These are phyloP conservation scores for Ophiosphaerella narmari DNA, from an alignment of 2,329 filamentous ascomycete species.

Conservation along the genomic window DNA sequence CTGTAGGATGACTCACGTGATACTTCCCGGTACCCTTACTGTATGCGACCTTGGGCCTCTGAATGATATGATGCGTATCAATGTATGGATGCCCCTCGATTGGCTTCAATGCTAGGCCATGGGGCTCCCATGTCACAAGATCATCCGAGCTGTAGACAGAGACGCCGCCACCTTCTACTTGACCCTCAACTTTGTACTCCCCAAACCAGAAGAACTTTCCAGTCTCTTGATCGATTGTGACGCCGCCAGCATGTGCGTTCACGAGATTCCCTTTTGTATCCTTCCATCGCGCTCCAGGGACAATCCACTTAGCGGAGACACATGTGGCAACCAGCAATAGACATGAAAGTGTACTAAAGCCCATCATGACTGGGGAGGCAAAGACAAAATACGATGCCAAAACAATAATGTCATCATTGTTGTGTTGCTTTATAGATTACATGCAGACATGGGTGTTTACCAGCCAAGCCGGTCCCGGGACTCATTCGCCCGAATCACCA, in stretches of 20 bases:
- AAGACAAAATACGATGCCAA: slow-evolving; percentile 3
- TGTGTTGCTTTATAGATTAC: slow-evolving; percentile 24
- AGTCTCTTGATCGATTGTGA: slow-evolving; percentile 57
- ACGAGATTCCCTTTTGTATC: slow-evolving; percentile 65
- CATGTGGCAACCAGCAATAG: slow-evolving; percentile 27
- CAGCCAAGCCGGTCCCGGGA: slow-evolving; percentile 33
- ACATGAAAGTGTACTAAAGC: slow-evolving; percentile 21
- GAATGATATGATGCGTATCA: slow-evolving; percentile 61
- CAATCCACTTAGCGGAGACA: slow-evolving; percentile 59
- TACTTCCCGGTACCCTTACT: slow-evolving; percentile 60
- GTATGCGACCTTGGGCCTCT: slow-evolving; percentile 66
- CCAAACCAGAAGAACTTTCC: slow-evolving; percentile 66
- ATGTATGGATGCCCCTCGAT: slow-evolving; percentile 61
- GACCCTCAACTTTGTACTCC: slow-evolving; percentile 64
- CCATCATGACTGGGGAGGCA: slow-evolving; percentile 13
- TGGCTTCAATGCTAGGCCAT: slow-evolving; percentile 61
- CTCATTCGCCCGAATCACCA: slow-evolving; percentile 28
- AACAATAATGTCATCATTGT: slow-evolving; percentile 1
- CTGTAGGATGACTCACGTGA: slow-evolving; percentile 50
- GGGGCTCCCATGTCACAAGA: slow-evolving; percentile 62
- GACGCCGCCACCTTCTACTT: slow-evolving; percentile 64
- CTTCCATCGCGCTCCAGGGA: slow-evolving; percentile 64
- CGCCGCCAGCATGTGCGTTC: slow-evolving; percentile 65
- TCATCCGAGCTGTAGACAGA: slow-evolving; percentile 64
- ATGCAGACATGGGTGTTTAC: slow-evolving; percentile 12